Percentiles rank a stretch among this genome's conserved stretches.
These are phyloP conservation scores for Hymenoscyphus linearis DNA, from an alignment of 2,329 filamentous ascomycete genomes.

Conservation along the genomic window DNA sequence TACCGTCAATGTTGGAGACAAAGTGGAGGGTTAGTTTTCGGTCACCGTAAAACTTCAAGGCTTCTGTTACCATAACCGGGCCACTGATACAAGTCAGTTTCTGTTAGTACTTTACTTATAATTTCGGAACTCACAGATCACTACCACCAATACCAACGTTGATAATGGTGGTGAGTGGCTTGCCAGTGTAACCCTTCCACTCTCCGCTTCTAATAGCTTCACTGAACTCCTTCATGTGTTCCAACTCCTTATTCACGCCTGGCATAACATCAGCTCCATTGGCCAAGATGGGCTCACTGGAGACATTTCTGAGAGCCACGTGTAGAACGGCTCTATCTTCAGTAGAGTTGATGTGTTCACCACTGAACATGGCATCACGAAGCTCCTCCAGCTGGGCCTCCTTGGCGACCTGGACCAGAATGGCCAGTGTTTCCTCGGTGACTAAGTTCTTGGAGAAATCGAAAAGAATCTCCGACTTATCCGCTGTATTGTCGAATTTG, in stretches of 20 bases:
- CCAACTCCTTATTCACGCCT: conserved; percentile 82
- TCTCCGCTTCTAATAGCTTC: conserved; percentile 89
- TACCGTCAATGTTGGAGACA: conserved; percentile 99
- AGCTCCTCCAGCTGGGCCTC: conserved; percentile 89
- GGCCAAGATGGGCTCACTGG: conserved; percentile 76
- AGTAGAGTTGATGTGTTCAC: conserved; percentile 99
- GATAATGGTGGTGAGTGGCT: conserved; percentile 93
- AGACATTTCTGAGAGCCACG: conserved; percentile 84
- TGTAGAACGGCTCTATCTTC: conserved; percentile 96
- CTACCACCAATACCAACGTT: conserved; percentile 98
- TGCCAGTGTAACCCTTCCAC: conserved; percentile 97
- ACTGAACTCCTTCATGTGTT: conserved; percentile 98
- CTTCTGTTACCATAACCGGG: conserved; percentile 98
- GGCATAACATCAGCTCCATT: conserved; percentile 92
- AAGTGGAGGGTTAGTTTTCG: conserved; percentile 88
- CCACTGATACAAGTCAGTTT: conserved; percentile 51
- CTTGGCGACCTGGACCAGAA: conserved; percentile 84
- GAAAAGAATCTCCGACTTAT: conserved; percentile 84
- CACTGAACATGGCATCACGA: conserved; percentile 94
- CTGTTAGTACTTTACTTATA: neutral
- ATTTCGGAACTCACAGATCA: conserved; percentile 70
- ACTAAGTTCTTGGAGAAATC: conserved; percentile 99
- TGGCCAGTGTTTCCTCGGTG: conserved; percentile 81
- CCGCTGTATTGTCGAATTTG: conserved; percentile 73
- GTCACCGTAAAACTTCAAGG: conserved; percentile 89